Base-by-base conservation (phyloP, 495 filamentous ascomycete species). In the Penicillium riverlandense region DNA sequence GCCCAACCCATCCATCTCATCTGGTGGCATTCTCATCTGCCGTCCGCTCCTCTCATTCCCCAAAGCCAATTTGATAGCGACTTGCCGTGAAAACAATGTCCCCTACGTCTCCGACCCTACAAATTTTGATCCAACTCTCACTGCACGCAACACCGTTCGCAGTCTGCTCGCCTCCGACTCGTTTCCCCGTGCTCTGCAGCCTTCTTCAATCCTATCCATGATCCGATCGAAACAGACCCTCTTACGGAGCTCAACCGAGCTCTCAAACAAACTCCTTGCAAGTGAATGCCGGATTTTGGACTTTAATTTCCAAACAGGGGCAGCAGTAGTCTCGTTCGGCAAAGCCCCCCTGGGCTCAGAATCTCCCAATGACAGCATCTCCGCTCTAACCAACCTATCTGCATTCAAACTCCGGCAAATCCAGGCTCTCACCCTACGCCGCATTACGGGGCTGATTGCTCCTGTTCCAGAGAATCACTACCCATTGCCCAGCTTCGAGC, bases 91-190 rank as follows among this genome's bases (percentile, higher is more conserved):
- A 38, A 72, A 80, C 42, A 50, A 67, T 1, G 67, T 92, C 15
- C 67, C 69, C 2, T 97, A 85, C 81, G 85, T 85, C 50, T 85
- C 90, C 46, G 92, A 98, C 55, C 66, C 71, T 38, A 95, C 90
- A n/a, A 98, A 98, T 54, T 60, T 75, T 32, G 86, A 95, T 57
- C 74, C 70, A 13, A 90, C 84, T 2, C 63, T 87, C 30, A 95
- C 92, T 0, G 65, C 70, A 31, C 75, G 92, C 37, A 98, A 97
- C 56, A 78, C 90, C 0, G 72, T 95, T 22, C 82, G 92, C 37
- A 65, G 80, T 42, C 60, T 96, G 35, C 67, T 78, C 34, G 63
- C 66, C 11, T 61, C 71, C 8, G 60, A 82, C 38, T 55, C 56
- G 8, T 66, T 97, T 10, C 91, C 91, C 0, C 59, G 61, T 7